These are phyloP conservation scores for Lactuca sativa DNA, from an alignment of 129 eudicot genomes.

Conservation along the genomic window DNA sequence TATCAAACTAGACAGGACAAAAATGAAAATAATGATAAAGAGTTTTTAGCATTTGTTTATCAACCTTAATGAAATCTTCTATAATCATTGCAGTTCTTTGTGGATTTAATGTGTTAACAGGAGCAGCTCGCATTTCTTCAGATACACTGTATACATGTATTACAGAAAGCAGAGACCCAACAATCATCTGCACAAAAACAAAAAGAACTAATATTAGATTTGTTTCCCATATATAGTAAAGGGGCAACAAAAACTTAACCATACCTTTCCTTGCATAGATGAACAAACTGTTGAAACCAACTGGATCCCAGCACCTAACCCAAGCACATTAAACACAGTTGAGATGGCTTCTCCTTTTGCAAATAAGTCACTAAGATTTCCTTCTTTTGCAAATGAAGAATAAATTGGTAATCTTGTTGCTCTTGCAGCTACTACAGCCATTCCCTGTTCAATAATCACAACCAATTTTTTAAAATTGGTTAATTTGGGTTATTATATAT, in stretches of 20 bases:
- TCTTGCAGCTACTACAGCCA: conserved; percentile 99
- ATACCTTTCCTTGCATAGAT: conserved; percentile 96
- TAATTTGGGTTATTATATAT: not conserved
- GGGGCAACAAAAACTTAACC: not conserved
- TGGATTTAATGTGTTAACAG: conserved; percentile 87
- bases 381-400: conserved; percentile 98
- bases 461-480: not conserved
- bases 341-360: conserved; percentile 99
- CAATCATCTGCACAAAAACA: conserved; percentile 62
- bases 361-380: conserved; percentile 95
- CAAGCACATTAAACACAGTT: conserved; percentile 88
- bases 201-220: not conserved
- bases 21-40: too few relatives aligned
- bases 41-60: conserved; percentile 1
- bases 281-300: conserved; percentile 95
- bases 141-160: conserved; percentile 70
- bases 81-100: conserved; percentile 91
- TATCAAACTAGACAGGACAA: not conserved
- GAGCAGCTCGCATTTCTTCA: conserved; percentile 96
- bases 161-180: conserved; percentile 70
- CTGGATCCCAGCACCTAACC: conserved; percentile 86
- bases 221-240: conserved; percentile 1
- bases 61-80: conserved; percentile 79
- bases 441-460: conserved; percentile 56
- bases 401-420: conserved; percentile 96